Conservation (phyloP, 2,329 filamentous ascomycete species). For the Penicillium glabrum region DNA sequence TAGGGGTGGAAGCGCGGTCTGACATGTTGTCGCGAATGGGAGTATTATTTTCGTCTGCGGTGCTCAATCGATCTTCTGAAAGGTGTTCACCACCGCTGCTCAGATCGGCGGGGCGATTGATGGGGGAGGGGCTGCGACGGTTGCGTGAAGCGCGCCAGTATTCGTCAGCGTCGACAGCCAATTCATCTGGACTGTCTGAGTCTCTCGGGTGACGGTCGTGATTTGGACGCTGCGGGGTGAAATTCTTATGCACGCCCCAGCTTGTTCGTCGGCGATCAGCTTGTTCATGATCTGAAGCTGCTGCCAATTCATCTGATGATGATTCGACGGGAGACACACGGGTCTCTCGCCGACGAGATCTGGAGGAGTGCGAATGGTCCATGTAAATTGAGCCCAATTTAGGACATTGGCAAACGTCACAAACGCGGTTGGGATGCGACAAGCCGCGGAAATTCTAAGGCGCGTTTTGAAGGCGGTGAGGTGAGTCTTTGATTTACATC, state of each 20-base stretch:
- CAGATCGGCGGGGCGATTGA: slow-evolving; percentile 9
- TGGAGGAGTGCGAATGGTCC: slow-evolving; percentile 23
- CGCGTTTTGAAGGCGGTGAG: slow-evolving; percentile 10
- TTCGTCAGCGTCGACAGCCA: slow-evolving; percentile 38
- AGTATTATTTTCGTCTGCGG: slow-evolving; percentile 12
- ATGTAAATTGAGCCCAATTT: slow-evolving; percentile 16
- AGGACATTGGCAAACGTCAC: slow-evolving; percentile 6
- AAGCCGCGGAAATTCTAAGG: slow-evolving; percentile 7
- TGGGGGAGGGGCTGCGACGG: slow-evolving; percentile 26
- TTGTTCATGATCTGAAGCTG: slow-evolving; percentile 36
- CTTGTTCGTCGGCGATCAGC: slow-evolving; percentile 36
- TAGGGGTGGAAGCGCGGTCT: slow-evolving; percentile 35
- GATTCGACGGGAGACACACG: slow-evolving; percentile 31
- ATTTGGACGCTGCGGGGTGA: slow-evolving; percentile 30
- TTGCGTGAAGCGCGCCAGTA: slow-evolving; percentile 33
- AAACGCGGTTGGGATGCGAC: background rate
- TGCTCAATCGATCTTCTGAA: slow-evolving; percentile 20
- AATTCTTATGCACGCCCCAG: slow-evolving; percentile 33
- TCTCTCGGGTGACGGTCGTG: slow-evolving; percentile 29
- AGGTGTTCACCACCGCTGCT: slow-evolving; percentile 18
- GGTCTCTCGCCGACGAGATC: slow-evolving; percentile 33
- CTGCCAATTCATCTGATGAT: slow-evolving; percentile 43
- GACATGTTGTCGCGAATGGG: slow-evolving; percentile 19
- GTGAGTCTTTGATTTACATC: slow-evolving; percentile 8
- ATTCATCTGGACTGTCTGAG: slow-evolving; percentile 49